Evolutionary conservation across 108 stramenopile species (phyloP).

Genomic region (Skeletonema potamos): DNA sequence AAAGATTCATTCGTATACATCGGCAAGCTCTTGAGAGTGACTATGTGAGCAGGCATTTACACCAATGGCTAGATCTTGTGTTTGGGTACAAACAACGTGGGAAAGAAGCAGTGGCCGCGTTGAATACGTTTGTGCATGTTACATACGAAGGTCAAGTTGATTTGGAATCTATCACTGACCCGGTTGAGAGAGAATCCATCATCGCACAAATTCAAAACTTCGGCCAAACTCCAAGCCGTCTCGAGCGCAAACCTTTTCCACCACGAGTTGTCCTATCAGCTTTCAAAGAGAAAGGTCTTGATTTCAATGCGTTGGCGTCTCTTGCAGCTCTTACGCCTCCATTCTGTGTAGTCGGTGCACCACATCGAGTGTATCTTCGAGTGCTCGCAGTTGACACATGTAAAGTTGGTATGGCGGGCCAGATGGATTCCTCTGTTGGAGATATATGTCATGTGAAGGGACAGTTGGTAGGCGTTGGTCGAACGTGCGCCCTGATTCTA

Average conservation of each 20-base stretch:
- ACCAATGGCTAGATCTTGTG: constrained; percentile 96
- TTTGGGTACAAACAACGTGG: constrained; percentile 96
- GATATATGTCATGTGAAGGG: constrained; percentile 84
- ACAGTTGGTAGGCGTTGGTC: constrained; percentile 79
- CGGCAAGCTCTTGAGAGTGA: constrained; percentile 91
- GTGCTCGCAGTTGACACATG: constrained; percentile 58
- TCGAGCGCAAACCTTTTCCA: constrained; percentile 81
- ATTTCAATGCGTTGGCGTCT: constrained; percentile 83
- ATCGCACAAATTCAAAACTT: constrained; percentile 98
- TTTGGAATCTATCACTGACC: constrained; percentile 86
- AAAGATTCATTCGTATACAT: constrained; percentile 82
- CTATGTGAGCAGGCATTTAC: constrained; percentile 89
- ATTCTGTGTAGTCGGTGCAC: constrained; percentile 94
- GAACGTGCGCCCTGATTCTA: constrained; percentile 73
- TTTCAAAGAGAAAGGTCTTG: constrained; percentile 68
- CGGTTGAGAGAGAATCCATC: constrained; percentile 87
- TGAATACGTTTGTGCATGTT: constrained; percentile 96
- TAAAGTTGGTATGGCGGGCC: constrained; percentile 70
- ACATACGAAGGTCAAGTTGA: constrained; percentile 98
- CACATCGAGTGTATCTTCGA: constrained; percentile 71
- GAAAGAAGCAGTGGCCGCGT: constrained; percentile 74
- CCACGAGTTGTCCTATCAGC: constrained; percentile 48
- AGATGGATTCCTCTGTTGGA: constrained; percentile 77
- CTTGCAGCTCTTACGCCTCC: constrained; percentile 88
- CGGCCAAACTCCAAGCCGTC: constrained; percentile 95